A percentile compares a stretch with the other conserved stretches of the same genome.
Conservation (phyloP, 192 early-diverging fungal species). For the Podila epicladia region DNA sequence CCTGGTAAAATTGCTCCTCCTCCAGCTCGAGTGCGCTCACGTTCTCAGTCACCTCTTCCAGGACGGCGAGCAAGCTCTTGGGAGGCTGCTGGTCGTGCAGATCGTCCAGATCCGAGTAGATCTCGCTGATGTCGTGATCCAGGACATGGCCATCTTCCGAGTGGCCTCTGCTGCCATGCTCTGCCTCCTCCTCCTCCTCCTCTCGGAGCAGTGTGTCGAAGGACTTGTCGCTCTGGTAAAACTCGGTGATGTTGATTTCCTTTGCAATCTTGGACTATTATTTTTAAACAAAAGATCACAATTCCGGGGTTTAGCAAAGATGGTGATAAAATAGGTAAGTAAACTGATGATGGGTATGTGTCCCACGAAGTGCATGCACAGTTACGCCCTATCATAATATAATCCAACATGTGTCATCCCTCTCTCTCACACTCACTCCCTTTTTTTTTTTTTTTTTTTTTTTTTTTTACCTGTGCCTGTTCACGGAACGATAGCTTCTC, state of each 20-base stretch:
- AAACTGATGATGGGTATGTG: background rate
- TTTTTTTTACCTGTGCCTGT: conserved; percentile 30
- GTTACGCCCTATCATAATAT: conserved; percentile 3
- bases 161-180: background rate
- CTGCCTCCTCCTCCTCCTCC: conserved; percentile 6
- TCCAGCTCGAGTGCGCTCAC: conserved; percentile 22
- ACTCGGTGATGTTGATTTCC: conserved; percentile 40
- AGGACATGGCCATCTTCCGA: background rate
- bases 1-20: background rate
- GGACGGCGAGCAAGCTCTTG: conserved; percentile 34
- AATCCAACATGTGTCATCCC: background rate
- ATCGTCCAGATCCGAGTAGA: conserved; percentile 8
- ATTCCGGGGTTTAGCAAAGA: too few relatives aligned
- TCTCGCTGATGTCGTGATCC: conserved; percentile 15
- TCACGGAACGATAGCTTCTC: conserved; percentile 41
- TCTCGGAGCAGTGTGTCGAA: conserved; percentile 20
- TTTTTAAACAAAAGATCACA: too few relatives aligned
- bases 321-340: background rate
- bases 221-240: conserved; percentile 34
- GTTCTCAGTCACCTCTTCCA: conserved; percentile 28
- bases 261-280: conserved; percentile 46
- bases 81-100: conserved; percentile 32
- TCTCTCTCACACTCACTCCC: too few relatives aligned
- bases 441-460: background rate
- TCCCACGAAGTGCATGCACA: background rate